These are phyloP conservation scores for Westerdykella aurantiaca DNA, from an alignment of 2,329 filamentous ascomycete species.

Conservation along the genomic window DNA sequence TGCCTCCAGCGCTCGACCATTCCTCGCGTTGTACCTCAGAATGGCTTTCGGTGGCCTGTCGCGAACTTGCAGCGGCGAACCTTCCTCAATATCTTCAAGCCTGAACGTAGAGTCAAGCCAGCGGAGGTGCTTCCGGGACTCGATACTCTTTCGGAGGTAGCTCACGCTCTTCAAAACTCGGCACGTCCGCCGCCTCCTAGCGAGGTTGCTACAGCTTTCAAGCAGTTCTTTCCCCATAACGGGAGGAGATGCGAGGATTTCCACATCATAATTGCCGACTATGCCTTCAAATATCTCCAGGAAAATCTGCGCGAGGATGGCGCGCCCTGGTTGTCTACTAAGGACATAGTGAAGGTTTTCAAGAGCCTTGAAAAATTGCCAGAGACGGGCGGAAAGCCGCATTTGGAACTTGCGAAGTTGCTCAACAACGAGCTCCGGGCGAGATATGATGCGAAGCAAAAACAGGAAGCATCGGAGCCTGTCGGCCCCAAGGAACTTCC, in stretches of 20 bases:
- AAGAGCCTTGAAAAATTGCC: constrained; percentile 33
- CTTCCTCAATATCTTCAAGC: constrained; percentile 61
- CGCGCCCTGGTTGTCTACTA: constrained; percentile 33
- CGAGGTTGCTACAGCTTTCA: constrained; percentile 57
- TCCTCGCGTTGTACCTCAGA: constrained; percentile 12
- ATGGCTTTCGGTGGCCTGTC: constrained; percentile 14
- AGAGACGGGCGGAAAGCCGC: constrained; percentile 34
- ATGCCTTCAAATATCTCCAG: constrained; percentile 58
- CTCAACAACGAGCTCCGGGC: constrained; percentile 25
- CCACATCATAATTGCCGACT: constrained; percentile 51
- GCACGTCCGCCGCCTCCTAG: constrained; percentile 58
- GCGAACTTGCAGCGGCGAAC: constrained; percentile 44
- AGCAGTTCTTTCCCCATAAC: constrained; percentile 22
- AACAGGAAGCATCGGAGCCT: background rate
- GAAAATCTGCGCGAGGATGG: constrained; percentile 20
- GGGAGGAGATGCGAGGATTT: constrained; percentile 23
- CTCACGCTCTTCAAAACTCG: constrained; percentile 56
- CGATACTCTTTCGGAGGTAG: constrained; percentile 63
- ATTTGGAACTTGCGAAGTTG: constrained; percentile 38
- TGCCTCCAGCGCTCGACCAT: constrained; percentile 36
- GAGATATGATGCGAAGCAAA: constrained; percentile 1
- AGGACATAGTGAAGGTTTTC: constrained; percentile 38
- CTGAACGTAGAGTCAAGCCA: constrained; percentile 54
- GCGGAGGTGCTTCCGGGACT: constrained; percentile 65
- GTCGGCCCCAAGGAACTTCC: background rate